A percentile compares a stretch with the other conserved stretches of the same genome.
Conservation (phyloP, 441 rosid species). For the Brassica balearica region DNA sequence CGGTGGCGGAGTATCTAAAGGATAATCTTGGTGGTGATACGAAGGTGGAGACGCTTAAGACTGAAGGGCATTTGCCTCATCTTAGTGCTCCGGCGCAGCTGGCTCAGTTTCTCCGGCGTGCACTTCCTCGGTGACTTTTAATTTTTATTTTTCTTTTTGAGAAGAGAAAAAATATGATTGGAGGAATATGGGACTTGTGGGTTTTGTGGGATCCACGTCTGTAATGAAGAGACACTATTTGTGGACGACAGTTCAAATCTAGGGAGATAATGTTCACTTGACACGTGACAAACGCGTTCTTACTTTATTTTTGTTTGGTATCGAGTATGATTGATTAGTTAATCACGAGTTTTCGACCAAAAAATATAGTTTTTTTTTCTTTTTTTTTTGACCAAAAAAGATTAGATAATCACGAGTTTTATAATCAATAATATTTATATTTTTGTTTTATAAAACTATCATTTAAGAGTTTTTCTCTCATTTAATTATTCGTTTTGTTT, state of each 20-base stretch:
- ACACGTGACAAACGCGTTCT: conserved; percentile 33
- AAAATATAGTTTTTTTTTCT: too few relatives aligned
- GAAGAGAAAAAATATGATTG: background rate
- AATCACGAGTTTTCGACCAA: too few relatives aligned
- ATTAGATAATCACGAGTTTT: too few relatives aligned
- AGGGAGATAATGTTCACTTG: conserved; percentile 36
- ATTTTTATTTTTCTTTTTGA: background rate
- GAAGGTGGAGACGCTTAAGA: conserved; percentile 59
- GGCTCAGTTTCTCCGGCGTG: conserved; percentile 74
- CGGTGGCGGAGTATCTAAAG: conserved; percentile 63
- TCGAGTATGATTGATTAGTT: background rate
- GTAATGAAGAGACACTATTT: conserved; percentile 17
- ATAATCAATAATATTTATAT: too few relatives aligned
- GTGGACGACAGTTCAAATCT: conserved; percentile 43
- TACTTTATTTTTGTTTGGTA: background rate
- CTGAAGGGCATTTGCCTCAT: conserved; percentile 78
- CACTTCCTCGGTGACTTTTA: conserved; percentile 54
- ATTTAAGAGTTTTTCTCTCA: too few relatives aligned
- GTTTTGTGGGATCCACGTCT: conserved; percentile 23
- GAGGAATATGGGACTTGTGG: conserved; percentile 26
- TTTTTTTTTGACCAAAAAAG: too few relatives aligned
- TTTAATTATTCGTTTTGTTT: too few relatives aligned
- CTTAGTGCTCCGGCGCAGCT: conserved; percentile 67
- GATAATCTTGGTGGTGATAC: conserved; percentile 62
- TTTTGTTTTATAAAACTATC: too few relatives aligned